Percentiles rank a stretch among this genome's conserved stretches.
Conservation (phyloP, 1,284 basidiomycete genomes). For the Ceratobasidium sp. region DNA sequence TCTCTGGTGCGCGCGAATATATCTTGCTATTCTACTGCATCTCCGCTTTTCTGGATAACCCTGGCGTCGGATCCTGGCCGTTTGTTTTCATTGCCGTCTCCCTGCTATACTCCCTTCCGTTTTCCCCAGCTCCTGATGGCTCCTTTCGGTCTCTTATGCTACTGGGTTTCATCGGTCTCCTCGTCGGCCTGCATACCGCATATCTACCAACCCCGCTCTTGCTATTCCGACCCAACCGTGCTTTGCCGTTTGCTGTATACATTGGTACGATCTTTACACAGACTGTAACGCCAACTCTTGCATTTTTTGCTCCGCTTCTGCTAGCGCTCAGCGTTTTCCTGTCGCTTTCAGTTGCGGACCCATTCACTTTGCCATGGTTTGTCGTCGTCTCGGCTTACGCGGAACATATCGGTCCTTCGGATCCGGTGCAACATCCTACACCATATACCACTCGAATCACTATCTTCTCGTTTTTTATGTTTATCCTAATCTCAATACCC, state of each 20-base stretch:
- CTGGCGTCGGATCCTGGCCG: conserved; percentile 32
- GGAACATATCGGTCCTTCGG: conserved; percentile 13
- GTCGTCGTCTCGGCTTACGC: background rate
- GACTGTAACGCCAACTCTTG: conserved; percentile 28
- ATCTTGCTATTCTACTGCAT: conserved; percentile 33
- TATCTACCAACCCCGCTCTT: conserved; percentile 19
- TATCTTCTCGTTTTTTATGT: conserved; percentile 21
- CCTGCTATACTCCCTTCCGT: conserved; percentile 29
- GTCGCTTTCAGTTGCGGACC: conserved; percentile 39
- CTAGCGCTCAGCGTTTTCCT: conserved; percentile 29
- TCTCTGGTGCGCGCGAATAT: conserved; percentile 32
- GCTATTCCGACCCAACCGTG: conserved; percentile 8
- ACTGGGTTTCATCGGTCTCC: conserved; percentile 26
- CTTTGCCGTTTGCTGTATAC: conserved; percentile 32
- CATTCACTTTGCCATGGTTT: conserved; percentile 21
- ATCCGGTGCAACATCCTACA: conserved; percentile 30
- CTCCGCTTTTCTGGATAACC: conserved; percentile 27
- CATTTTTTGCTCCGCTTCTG: conserved; percentile 34
- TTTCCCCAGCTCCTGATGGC: conserved; percentile 30
- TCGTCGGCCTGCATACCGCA: conserved; percentile 19
- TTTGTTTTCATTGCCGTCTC: conserved; percentile 31
- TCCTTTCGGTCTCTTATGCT: conserved; percentile 33
- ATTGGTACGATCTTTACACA: conserved; percentile 34
- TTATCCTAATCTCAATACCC: conserved; percentile 23
- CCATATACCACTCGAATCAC: conserved; percentile 36